These are phyloP conservation scores for Berberis thunbergii DNA, from an alignment of 164 flowering plant species.

Conservation along the genomic window DNA sequence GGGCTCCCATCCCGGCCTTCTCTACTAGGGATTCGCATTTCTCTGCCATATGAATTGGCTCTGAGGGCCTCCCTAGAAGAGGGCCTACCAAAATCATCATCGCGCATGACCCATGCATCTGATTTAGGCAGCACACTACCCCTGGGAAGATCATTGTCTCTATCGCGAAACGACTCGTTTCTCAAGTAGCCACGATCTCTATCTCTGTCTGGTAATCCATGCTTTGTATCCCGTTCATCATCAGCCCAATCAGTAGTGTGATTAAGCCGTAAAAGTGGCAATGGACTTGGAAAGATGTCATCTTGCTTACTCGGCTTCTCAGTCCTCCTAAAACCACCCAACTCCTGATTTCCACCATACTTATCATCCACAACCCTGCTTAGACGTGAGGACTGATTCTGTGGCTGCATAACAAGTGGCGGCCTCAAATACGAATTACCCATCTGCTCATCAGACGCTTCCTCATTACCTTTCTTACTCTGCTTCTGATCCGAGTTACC, in stretches of 20 bases:
- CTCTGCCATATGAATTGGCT: conserved; percentile 32
- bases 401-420: conserved; percentile 33
- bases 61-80: conserved; percentile 42
- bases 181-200: conserved; percentile 47
- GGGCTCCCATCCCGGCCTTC: conserved; percentile 52
- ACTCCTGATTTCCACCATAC: conserved; percentile 15
- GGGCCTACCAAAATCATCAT: conserved; percentile 40
- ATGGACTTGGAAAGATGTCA: conserved; percentile 50
- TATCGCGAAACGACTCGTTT: conserved; percentile 45
- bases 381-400: conserved; percentile 24
- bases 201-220: conserved; percentile 36
- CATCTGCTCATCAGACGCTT: conserved; percentile 25
- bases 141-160: conserved; percentile 69
- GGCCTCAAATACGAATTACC: conserved; percentile 19
- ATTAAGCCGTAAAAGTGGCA: conserved; percentile 59
- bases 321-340: conserved; percentile 14
- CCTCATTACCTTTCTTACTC: conserved; percentile 36
- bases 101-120: conserved; percentile 40
- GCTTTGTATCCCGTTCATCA: conserved; percentile 91
- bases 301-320: conserved; percentile 38
- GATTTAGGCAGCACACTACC: conserved; percentile 28
- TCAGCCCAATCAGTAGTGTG: conserved; percentile 97
- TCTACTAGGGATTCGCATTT: conserved; percentile 38
- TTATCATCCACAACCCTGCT: conserved; percentile 23
- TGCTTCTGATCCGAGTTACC: conserved; percentile 44